Conservation (phyloP, 2,329 filamentous ascomycete species). For the Colletotrichum lindemuthianum region DNA sequence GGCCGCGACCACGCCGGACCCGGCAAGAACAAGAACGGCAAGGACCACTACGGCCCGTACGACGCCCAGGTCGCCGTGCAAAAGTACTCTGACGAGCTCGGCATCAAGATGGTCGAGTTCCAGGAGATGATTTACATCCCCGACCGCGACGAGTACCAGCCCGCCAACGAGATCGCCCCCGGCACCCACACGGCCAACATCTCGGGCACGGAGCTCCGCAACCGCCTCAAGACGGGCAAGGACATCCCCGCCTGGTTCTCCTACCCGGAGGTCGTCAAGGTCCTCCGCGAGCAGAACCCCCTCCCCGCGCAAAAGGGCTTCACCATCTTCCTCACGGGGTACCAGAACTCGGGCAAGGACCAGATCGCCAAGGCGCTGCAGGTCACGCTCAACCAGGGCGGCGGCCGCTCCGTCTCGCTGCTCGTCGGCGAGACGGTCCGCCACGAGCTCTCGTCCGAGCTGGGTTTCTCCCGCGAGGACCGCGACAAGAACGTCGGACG, state of each 20-base stretch:
- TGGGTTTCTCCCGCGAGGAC: slow-evolving; percentile 94
- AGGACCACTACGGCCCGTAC: slow-evolving; percentile 98
- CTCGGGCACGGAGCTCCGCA: slow-evolving; percentile 89
- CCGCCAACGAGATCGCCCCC: slow-evolving; percentile 86
- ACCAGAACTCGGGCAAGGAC: slow-evolving; percentile 97
- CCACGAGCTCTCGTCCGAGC: slow-evolving; percentile 89
- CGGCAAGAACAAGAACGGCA: slow-evolving; percentile 96
- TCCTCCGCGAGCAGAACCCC: slow-evolving; percentile 95
- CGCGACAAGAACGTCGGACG: slow-evolving; percentile 94
- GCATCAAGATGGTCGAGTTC: slow-evolving; percentile 99
- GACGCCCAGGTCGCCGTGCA: slow-evolving; percentile 96
- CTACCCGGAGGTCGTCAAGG: slow-evolving; percentile 97
- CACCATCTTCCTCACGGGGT: slow-evolving; percentile 97
- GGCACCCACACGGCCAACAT: slow-evolving; percentile 90
- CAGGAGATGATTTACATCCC: slow-evolving; percentile 99
- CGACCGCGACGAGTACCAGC: slow-evolving; percentile 95
- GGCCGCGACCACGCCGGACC: slow-evolving; percentile 98
- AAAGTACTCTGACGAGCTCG: slow-evolving; percentile 95
- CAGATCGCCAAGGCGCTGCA: slow-evolving; percentile 95
- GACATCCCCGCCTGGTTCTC: slow-evolving; percentile 99
- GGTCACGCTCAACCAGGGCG: slow-evolving; percentile 97
- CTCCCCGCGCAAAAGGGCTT: slow-evolving; percentile 92
- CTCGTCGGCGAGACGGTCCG: slow-evolving; percentile 96
- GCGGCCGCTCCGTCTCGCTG: slow-evolving; percentile 92
- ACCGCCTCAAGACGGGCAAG: slow-evolving; percentile 87